phyloP scores from a whole-genome alignment of 2,329 filamentous ascomycete genomes.

The Colletotrichum tabaci region DNA sequence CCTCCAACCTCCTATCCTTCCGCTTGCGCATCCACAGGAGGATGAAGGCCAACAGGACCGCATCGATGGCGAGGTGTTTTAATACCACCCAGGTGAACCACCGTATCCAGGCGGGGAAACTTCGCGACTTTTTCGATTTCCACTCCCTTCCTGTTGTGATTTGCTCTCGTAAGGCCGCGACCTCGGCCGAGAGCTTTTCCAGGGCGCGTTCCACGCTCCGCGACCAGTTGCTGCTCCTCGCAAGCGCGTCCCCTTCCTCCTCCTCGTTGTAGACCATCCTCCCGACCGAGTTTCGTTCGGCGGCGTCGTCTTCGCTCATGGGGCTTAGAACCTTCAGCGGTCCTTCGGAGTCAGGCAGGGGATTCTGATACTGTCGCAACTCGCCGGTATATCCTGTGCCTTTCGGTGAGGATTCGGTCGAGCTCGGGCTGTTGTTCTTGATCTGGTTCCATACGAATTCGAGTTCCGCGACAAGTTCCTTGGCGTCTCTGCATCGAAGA shows the following conservation, averaged over 20 bases:
- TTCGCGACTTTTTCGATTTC: slow-evolving; percentile 75
- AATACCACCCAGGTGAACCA: slow-evolving; percentile 79
- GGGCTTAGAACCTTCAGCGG: slow-evolving; percentile 83
- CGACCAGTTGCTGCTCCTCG: slow-evolving; percentile 76
- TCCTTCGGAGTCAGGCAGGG: slow-evolving; percentile 64
- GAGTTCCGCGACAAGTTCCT: slow-evolving; percentile 91
- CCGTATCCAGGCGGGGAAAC: slow-evolving; percentile 77
- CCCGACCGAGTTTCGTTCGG: slow-evolving; percentile 68
- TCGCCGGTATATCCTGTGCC: slow-evolving; percentile 53
- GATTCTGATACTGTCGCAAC: slow-evolving; percentile 63
- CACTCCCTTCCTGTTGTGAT: slow-evolving; percentile 84
- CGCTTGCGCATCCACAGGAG: slow-evolving; percentile 80
- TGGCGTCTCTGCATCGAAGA: slow-evolving; percentile 73
- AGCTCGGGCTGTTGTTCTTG: slow-evolving; percentile 83
- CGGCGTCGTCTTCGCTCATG: slow-evolving; percentile 86
- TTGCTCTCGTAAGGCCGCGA: slow-evolving; percentile 93
- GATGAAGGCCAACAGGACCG: slow-evolving; percentile 75
- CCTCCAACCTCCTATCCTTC: slow-evolving; percentile 80
- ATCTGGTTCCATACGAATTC: slow-evolving; percentile 99
- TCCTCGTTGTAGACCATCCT: slow-evolving; percentile 61
- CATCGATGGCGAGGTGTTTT: slow-evolving; percentile 83
- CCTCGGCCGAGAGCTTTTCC: slow-evolving; percentile 90
- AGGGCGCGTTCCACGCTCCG: slow-evolving; percentile 87
- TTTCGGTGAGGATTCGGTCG: slow-evolving; percentile 71
- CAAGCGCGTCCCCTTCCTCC: slow-evolving; percentile 60